Percentiles rank a stretch among this genome's conserved stretches.
Evolutionary conservation across 768 basidiomycete species (phyloP).

Genomic region (Jaapia argillacea): DNA sequence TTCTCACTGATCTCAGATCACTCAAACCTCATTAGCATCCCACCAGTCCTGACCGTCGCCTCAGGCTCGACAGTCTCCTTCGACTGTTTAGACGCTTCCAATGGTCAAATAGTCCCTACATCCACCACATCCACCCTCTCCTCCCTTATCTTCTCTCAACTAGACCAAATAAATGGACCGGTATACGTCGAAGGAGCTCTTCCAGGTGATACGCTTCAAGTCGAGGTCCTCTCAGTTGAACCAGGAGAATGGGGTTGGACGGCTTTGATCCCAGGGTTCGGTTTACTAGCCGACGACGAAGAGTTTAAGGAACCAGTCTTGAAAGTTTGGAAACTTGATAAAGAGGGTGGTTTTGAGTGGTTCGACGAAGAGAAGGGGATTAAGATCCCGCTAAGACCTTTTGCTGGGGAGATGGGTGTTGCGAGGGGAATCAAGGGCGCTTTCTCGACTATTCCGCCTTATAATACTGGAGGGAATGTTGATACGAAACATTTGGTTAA

Average conservation of each 20-base stretch:
- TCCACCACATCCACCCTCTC: conserved; percentile 27
- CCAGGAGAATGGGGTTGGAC: conserved; percentile 59
- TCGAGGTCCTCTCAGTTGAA: conserved; percentile 44
- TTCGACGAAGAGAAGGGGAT: conserved; percentile 39
- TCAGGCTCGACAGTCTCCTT: conserved; percentile 48
- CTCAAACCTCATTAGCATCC: too few relatives aligned
- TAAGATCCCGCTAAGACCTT: conserved; percentile 41
- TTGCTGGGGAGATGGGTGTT: conserved; percentile 59
- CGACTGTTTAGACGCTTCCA: conserved; percentile 56
- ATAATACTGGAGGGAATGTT: conserved; percentile 49
- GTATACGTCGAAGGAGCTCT: conserved; percentile 40
- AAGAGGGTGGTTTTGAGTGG: conserved; percentile 32
- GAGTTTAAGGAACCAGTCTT: conserved; percentile 41
- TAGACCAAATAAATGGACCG: conserved; percentile 54
- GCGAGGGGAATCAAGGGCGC: conserved; percentile 39
- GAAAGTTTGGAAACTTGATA: conserved; percentile 44
- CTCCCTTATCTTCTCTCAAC: conserved; percentile 33
- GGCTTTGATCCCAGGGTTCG: conserved; percentile 48
- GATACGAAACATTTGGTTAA: conserved; percentile 46
- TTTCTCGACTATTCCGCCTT: conserved; percentile 55
- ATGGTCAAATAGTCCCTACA: conserved; percentile 41
- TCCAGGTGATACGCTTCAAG: conserved; percentile 49
- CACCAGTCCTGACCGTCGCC: conserved; percentile 35
- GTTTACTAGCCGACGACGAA: conserved; percentile 43
- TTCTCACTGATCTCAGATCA: too few relatives aligned